Percentiles rank a stretch among this genome's conserved stretches.
Evolutionary conservation across 1,139 yeast species (phyloP).

Genomic region (Suzukiozyma palmioleophila): DNA sequence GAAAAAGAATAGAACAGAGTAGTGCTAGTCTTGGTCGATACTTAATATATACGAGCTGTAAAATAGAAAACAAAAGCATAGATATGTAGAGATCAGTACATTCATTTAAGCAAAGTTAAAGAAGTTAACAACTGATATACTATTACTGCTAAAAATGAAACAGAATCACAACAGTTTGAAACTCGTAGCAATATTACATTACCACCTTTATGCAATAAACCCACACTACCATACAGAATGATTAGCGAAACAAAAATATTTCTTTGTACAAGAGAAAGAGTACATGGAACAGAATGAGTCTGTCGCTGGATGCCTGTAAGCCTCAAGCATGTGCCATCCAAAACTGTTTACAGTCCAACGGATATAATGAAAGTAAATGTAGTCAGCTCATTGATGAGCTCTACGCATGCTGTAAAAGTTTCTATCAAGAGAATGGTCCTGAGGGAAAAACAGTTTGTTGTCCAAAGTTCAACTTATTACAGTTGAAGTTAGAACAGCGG

Average conservation of each 20-base stretch:
- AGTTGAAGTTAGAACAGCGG: conserved; percentile 56
- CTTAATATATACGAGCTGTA: not conserved
- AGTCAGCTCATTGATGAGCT: conserved; percentile 53
- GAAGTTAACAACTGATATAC: no score
- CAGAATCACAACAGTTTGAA: no score
- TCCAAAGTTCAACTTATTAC: conserved; percentile 53
- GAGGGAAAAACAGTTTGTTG: conserved; percentile 62
- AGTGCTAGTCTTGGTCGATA: not conserved
- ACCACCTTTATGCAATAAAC: no score
- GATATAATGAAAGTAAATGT: conserved; percentile 62
- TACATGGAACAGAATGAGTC: not conserved
- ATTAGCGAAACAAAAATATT: no score
- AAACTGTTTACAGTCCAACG: conserved; percentile 50
- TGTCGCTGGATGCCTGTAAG: conserved; percentile 49
- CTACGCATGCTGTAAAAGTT: conserved; percentile 56
- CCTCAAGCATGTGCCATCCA: conserved; percentile 69
- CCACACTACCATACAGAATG: no score
- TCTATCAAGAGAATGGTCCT: conserved; percentile 49
- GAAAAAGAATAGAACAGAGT: not conserved
- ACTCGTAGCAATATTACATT: no score
- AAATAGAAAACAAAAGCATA: no score
- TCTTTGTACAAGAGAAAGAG: not conserved
- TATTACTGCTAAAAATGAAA: no score
- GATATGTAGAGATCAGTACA: not conserved
- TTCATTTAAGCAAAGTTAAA: no score